Evolutionary conservation across 169 alveolate genomes (phyloP), one percentile per base, ranked within the genome.

Genomic region (Plasmodium adleri): DNA sequence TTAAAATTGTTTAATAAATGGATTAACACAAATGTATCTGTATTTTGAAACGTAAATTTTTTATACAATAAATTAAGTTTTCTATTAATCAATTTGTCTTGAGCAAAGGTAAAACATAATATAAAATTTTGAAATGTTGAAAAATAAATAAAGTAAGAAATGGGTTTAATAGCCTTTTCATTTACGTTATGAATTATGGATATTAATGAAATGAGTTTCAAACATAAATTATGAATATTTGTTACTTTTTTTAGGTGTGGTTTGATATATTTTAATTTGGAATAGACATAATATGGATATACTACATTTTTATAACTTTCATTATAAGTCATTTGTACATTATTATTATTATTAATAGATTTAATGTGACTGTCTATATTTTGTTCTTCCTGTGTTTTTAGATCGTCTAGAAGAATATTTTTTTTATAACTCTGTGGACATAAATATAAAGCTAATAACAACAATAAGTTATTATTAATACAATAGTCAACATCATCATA

Each of bases 161-260:
- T 78, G 10, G 72, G 49, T 45, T 78, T 64, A 15, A 78, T 78
- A 64, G 8, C 12, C 2, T 64, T 67, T 26, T 45, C 67, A 47
- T 66, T 66, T 22, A 66, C 47, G 0, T 45, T 50, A 43, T 50
- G 64, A 63, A 78, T 59, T 8, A 78, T 78, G 26, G 89, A 78
- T 24, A 78, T 78, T 56, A 78, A 70, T 22, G 89, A 49, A 52
- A 78, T 78, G 0, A 78, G 64, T 78, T 78, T 78, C 13, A 78
- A 70, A 56, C 89, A 78, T 15, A 78, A 71, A 52, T 64, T 63
- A 20, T 78, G 70, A n/a, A 49, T 78, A 15, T 78, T 78, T 8
- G 64, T 78, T 24, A 78, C 89, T 66, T 78, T 78, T 32, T 78
- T 78, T 70, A 78, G 43, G 28, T 78, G 76, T 7, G 89, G 89